phyloP scores from a whole-genome alignment of 371 early-diverging fungal genomes.

The Apophysomyces ossiformis region DNA sequence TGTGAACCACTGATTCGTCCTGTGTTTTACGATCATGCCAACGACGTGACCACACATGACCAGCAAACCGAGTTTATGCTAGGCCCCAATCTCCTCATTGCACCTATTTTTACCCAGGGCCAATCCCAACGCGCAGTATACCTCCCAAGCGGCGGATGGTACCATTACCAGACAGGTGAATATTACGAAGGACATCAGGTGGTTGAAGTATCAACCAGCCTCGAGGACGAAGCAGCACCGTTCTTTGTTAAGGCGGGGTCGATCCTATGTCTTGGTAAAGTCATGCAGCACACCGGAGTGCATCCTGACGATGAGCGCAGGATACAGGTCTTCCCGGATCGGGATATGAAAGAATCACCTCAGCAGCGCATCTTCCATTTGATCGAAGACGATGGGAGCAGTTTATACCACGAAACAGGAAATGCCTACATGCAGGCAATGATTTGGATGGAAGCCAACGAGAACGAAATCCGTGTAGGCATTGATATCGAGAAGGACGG shows the following conservation, averaged over 20 bases:
- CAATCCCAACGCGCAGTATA: constrained; percentile 35
- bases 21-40: constrained; percentile 55
- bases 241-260: constrained; percentile 41
- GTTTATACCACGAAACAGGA: constrained; percentile 39
- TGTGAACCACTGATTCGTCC: constrained; percentile 62
- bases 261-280: constrained; percentile 36
- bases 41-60: constrained; percentile 44
- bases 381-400: constrained; percentile 50
- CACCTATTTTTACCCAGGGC: constrained; percentile 48
- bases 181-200: constrained; percentile 30
- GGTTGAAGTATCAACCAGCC: constrained; percentile 25
- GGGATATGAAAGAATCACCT: neutral
- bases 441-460: constrained; percentile 34
- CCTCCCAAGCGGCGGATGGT: constrained; percentile 45
- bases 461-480: constrained; percentile 33
- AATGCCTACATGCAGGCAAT: constrained; percentile 37
- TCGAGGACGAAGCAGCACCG: constrained; percentile 33
- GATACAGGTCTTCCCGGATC: constrained; percentile 42
- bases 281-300: constrained; percentile 36
- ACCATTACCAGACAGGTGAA: constrained; percentile 42
- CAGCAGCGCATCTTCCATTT: constrained; percentile 26
- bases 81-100: constrained; percentile 56
- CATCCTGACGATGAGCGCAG: constrained; percentile 37
- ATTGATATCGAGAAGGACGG: constrained; percentile 36
- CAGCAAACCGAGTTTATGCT: constrained; percentile 62